These are phyloP conservation scores for Vitis rotundifolia DNA, from an alignment of 164 flowering plant species.

Conservation along the genomic window DNA sequence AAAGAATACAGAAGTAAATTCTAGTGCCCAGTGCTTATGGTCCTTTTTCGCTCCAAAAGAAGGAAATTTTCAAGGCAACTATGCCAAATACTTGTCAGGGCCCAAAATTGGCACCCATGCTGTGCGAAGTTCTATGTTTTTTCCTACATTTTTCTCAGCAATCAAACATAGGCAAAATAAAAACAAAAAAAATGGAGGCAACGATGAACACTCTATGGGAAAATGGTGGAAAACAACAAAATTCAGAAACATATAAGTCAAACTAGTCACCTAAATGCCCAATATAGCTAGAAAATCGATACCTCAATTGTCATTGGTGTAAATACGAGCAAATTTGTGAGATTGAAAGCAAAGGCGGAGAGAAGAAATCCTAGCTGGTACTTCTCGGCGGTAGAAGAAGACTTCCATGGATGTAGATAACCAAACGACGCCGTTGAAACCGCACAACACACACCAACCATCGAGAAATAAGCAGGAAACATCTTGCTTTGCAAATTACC, in stretches of 20 bases:
- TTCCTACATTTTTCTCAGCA: too few species aligned
- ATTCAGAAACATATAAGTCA: neutral
- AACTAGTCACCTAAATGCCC: neutral
- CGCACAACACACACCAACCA: constrained; percentile 75
- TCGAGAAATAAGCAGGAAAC: constrained; percentile 93
- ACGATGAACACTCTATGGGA: too few species aligned
- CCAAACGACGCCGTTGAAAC: constrained; percentile 68
- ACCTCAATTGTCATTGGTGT: constrained; percentile 96
- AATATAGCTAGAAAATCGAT: neutral
- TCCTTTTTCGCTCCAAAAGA: too few species aligned
- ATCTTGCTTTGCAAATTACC: constrained; percentile 95
- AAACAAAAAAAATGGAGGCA: too few species aligned
- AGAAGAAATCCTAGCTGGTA: constrained; percentile 87
- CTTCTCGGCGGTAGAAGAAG: constrained; percentile 62
- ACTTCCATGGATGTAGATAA: constrained; percentile 87
- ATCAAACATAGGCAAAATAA: too few species aligned
- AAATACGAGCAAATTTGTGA: constrained; percentile 78
- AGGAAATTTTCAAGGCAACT: too few species aligned
- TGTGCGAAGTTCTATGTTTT: too few species aligned
- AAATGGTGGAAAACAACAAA: neutral
- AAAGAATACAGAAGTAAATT: too few species aligned
- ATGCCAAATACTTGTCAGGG: too few species aligned
- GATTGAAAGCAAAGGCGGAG: constrained; percentile 75
- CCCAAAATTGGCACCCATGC: too few species aligned
- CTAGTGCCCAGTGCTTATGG: too few species aligned